phyloP scores from a whole-genome alignment of 179 eudicot species.

The Amaranthus tricolor region DNA sequence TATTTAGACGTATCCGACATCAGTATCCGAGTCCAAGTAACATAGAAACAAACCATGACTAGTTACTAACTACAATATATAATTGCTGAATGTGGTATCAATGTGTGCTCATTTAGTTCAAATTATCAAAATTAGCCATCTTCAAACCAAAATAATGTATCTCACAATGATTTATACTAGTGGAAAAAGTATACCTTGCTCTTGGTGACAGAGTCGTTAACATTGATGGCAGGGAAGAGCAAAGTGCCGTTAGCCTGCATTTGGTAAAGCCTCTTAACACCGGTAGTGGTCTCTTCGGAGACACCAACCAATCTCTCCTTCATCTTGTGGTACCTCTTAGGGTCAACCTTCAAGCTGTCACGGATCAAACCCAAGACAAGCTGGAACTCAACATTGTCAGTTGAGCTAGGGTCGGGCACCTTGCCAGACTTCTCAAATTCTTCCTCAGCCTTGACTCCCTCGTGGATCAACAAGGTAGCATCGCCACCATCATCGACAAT shows the following conservation, averaged over 20 bases:
- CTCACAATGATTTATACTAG: neutral
- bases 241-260: slow-evolving; percentile 41
- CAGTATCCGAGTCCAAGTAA: too few species aligned
- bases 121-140: neutral
- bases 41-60: too few species aligned
- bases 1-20: too few species aligned
- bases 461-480: slow-evolving; percentile 71
- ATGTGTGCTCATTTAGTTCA: neutral
- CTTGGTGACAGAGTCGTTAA: slow-evolving; percentile 56
- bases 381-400: slow-evolving; percentile 73
- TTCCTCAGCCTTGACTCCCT: slow-evolving; percentile 79
- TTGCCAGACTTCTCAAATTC: slow-evolving; percentile 55
- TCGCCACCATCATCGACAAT: slow-evolving; percentile 84
- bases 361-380: slow-evolving; percentile 56
- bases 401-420: slow-evolving; percentile 58
- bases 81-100: too few species aligned
- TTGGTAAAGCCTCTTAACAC: slow-evolving; percentile 60
- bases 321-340: slow-evolving; percentile 54
- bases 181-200: slow-evolving; percentile 36
- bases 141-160: neutral
- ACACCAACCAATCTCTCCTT: slow-evolving; percentile 49
- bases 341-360: slow-evolving; percentile 50
- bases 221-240: slow-evolving; percentile 56
- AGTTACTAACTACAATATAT: too few species aligned
- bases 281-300: slow-evolving; percentile 55